These are phyloP conservation scores for Ustilago shanxiensis DNA, from an alignment of 1,284 basidiomycete genomes.

Conservation along the genomic window DNA sequence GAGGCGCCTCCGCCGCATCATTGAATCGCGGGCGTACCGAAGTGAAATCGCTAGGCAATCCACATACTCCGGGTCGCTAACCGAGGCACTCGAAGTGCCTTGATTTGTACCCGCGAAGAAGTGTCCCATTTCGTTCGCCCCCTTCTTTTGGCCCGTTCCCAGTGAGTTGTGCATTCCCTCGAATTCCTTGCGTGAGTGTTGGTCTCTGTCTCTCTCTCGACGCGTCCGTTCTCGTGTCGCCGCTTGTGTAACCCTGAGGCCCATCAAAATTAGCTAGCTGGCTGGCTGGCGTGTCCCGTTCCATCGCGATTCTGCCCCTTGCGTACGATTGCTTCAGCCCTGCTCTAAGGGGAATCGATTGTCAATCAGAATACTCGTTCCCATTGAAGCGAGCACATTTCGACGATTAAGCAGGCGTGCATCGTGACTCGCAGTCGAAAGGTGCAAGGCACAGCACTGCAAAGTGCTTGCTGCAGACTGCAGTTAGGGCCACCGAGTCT, in stretches of 20 bases:
- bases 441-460: not conserved
- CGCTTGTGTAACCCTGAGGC: constrained; percentile 1
- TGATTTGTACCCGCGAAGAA: not conserved
- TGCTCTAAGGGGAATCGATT: not conserved
- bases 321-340: constrained; percentile 22
- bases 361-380: not conserved
- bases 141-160: not conserved
- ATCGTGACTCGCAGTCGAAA: not conserved
- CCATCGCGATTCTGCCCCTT: constrained; percentile 28
- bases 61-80: constrained; percentile 19
- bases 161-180: no score
- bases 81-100: constrained; percentile 37
- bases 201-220: not conserved
- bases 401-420: not conserved
- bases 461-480: not conserved
- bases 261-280: no score
- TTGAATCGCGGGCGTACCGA: not conserved
- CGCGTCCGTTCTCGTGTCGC: not conserved
- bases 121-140: constrained; percentile 5
- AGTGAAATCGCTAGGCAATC: constrained; percentile 1
- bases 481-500: not conserved
- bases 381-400: not conserved
- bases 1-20: constrained; percentile 1
- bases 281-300: constrained; percentile 1
- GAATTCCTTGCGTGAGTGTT: not conserved